Evolutionary conservation across 805 yeast species (phyloP).

Genomic region (Ogataea glucozyma): DNA sequence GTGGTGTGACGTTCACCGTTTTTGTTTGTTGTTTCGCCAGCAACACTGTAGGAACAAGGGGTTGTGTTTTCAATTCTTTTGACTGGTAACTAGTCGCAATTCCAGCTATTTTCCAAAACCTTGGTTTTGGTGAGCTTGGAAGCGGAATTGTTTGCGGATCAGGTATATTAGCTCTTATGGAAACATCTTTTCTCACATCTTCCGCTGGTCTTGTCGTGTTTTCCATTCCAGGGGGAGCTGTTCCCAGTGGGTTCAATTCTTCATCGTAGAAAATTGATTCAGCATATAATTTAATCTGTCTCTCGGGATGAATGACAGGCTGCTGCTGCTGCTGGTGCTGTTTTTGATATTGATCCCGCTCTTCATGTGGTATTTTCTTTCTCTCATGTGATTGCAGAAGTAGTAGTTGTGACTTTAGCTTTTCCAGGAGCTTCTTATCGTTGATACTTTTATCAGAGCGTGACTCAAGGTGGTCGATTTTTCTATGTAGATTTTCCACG

Average conservation of each 20-base stretch:
- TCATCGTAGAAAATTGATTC: slow-evolving; percentile 63
- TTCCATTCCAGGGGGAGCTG: slow-evolving; percentile 42
- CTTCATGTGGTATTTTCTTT: background rate
- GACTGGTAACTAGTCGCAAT: slow-evolving; percentile 15
- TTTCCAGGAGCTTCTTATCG: slow-evolving; percentile 21
- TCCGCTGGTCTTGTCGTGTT: slow-evolving; percentile 37
- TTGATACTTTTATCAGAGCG: slow-evolving; percentile 15
- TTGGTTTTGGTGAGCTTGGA: slow-evolving; percentile 47
- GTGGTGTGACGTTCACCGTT: background rate
- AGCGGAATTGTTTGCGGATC: slow-evolving; percentile 21
- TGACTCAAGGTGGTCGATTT: slow-evolving; percentile 14
- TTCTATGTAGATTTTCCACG: slow-evolving; percentile 11
- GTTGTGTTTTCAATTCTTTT: slow-evolving; percentile 15
- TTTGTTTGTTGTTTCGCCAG: slow-evolving; percentile 9
- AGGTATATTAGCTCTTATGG: slow-evolving; percentile 10
- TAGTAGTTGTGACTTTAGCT: slow-evolving; percentile 16
- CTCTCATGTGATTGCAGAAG: slow-evolving; percentile 21
- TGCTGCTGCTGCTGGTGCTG: too few species aligned
- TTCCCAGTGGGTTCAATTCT: slow-evolving; percentile 64
- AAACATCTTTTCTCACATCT: slow-evolving; percentile 2
- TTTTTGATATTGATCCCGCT: too few species aligned
- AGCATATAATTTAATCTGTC: slow-evolving; percentile 39
- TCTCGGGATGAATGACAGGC: slow-evolving; percentile 5
- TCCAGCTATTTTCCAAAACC: slow-evolving; percentile 43
- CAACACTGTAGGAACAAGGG: slow-evolving; percentile 25